Conservation (phyloP, 23 red algal genomes). For the Agarophyton chilense region DNA sequence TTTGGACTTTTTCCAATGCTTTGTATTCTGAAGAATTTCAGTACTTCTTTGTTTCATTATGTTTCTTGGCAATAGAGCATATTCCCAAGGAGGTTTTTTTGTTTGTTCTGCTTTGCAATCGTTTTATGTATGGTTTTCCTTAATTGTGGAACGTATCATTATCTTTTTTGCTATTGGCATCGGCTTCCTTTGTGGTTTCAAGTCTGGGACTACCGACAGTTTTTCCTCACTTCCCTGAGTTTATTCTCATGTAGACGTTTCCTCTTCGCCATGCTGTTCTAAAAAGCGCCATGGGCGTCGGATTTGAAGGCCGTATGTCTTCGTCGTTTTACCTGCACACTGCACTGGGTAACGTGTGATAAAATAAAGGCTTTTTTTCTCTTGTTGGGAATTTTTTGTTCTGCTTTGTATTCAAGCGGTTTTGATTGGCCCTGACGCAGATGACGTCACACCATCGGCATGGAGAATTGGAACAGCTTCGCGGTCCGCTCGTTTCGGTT, state of each 20-base stretch:
- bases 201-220: conserved; percentile 33
- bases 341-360: conserved; percentile 23
- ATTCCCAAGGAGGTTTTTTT: conserved; percentile 5
- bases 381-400: not conserved
- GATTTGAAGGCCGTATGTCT: conserved; percentile 25
- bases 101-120: conserved; percentile 22
- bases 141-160: conserved; percentile 23
- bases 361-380: not conserved
- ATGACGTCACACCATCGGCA: too few relatives aligned
- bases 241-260: conserved; percentile 2
- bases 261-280: not conserved
- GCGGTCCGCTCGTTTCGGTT: too few relatives aligned
- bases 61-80: conserved; percentile 20
- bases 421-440: too few relatives aligned
- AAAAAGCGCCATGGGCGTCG: not conserved
- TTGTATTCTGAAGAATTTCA: conserved; percentile 13
- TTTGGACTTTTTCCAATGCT: not conserved
- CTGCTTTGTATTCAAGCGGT: too few relatives aligned
- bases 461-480: too few relatives aligned
- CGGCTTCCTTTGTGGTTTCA: conserved; percentile 38
- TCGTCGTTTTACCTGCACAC: conserved; percentile 1
- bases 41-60: conserved; percentile 28
- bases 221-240: not conserved
- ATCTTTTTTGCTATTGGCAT: conserved; percentile 23
- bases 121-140: conserved; percentile 16